phyloP scores from a whole-genome alignment of 2,329 filamentous ascomycete genomes.

The Piedraia hortae region DNA sequence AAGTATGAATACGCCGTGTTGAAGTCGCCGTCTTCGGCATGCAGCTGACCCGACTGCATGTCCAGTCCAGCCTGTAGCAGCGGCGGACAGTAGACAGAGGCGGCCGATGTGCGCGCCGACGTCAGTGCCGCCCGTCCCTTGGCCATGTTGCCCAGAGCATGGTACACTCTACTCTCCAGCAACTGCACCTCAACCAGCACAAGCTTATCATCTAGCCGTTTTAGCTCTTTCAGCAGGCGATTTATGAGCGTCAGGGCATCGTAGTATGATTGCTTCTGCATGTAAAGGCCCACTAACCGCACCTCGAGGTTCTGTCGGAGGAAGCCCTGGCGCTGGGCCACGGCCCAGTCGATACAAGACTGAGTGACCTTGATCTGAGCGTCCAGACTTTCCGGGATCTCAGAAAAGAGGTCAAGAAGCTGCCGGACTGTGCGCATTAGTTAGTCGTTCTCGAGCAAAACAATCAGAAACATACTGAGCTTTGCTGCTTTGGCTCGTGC shows the following conservation, averaged over 20 bases:
- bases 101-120: constrained; percentile 77
- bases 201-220: constrained; percentile 93
- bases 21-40: constrained; percentile 96
- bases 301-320: constrained; percentile 95
- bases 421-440: constrained; percentile 39
- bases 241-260: constrained; percentile 94
- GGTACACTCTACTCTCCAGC: constrained; percentile 88
- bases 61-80: constrained; percentile 85
- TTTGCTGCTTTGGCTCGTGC: constrained; percentile 98
- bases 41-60: constrained; percentile 98
- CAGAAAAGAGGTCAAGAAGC: constrained; percentile 79
- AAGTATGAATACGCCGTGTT: constrained; percentile 98
- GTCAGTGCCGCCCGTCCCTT: constrained; percentile 90
- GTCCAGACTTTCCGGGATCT: constrained; percentile 83
- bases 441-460: constrained; percentile 1
- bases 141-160: constrained; percentile 83
- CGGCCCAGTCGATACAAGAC: constrained; percentile 98
- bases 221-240: constrained; percentile 79
- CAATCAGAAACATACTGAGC: constrained; percentile 33
- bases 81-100: constrained; percentile 90
- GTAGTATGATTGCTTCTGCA: constrained; percentile 94
- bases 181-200: constrained; percentile 94
- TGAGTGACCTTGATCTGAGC: constrained; percentile 87
- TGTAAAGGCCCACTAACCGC: constrained; percentile 74
- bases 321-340: constrained; percentile 80